A percentile compares a stretch with the other conserved stretches of the same genome.
Evolutionary conservation across 2,329 filamentous ascomycete genomes (phyloP).

Genomic region (Cryphonectria parasitica): DNA sequence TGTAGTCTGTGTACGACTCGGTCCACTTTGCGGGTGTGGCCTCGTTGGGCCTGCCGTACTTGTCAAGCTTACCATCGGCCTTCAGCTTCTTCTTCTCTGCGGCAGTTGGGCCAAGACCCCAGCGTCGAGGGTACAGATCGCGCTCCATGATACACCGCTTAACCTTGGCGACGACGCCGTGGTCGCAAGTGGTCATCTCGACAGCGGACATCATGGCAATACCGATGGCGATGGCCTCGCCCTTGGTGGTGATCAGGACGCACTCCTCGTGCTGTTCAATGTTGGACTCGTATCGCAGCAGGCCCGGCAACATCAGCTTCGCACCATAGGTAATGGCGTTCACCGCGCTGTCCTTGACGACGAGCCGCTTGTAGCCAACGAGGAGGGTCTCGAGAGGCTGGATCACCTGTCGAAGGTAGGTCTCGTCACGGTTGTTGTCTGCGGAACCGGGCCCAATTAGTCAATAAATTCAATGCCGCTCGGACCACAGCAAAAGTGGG

Average conservation of each 20-base stretch:
- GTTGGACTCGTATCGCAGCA: conserved; percentile 85
- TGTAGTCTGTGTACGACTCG: conserved; percentile 88
- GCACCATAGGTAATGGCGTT: conserved; percentile 99
- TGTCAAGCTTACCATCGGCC: conserved; percentile 96
- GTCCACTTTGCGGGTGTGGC: conserved; percentile 94
- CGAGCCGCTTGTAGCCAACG: conserved; percentile 91
- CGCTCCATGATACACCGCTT: conserved; percentile 99
- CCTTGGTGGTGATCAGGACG: conserved; percentile 98
- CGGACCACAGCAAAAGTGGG: conserved; percentile 1
- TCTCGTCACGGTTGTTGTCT: conserved; percentile 94
- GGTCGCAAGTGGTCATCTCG: conserved; percentile 94
- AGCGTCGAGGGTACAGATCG: conserved; percentile 93
- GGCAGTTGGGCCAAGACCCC: conserved; percentile 92
- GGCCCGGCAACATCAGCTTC: conserved; percentile 97
- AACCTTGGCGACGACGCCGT: conserved; percentile 97
- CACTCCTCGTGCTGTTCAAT: conserved; percentile 97
- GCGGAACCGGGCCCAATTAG: conserved; percentile 6
- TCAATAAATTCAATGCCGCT: conserved; percentile 8
- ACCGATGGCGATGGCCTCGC: conserved; percentile 94
- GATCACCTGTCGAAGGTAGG: conserved; percentile 89
- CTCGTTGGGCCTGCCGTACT: conserved; percentile 92
- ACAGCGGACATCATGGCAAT: conserved; percentile 98
- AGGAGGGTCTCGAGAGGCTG: conserved; percentile 90
- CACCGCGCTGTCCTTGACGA: conserved; percentile 95
- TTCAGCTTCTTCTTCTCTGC: conserved; percentile 99